Evolutionary conservation across 371 early-diverging fungal species (phyloP).

Genomic region (Blastocladiella emersonii): DNA sequence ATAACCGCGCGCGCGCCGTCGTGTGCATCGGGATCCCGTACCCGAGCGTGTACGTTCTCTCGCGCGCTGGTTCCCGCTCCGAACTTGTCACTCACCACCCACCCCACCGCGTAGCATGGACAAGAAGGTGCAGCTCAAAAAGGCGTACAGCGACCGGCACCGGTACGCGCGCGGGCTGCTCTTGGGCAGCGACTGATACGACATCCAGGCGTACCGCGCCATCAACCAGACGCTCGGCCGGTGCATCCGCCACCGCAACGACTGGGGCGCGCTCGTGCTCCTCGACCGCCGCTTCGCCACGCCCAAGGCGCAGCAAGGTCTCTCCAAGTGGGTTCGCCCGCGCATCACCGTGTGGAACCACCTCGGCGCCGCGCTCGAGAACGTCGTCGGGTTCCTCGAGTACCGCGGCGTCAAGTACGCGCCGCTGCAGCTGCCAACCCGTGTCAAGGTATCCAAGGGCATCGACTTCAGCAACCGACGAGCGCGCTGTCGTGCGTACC

Average conservation of each 20-base stretch:
- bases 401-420: too few species aligned
- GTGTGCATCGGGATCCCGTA: slow-evolving; percentile 86
- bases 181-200: slow-evolving; percentile 65
- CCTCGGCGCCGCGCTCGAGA: background rate
- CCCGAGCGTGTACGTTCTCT: slow-evolving; percentile 23
- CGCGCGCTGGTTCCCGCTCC: too few species aligned
- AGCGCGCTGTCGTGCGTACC: too few species aligned
- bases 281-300: slow-evolving; percentile 39
- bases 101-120: background rate
- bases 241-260: slow-evolving; percentile 80
- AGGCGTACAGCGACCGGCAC: background rate
- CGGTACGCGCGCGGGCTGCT: background rate
- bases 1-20: slow-evolving; percentile 75
- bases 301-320: background rate
- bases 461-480: too few species aligned
- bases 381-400: background rate
- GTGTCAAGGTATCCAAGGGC: too few species aligned
- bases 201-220: slow-evolving; percentile 74
- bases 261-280: slow-evolving; percentile 53
- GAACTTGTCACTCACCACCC: too few species aligned
- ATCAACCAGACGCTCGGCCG: slow-evolving; percentile 93
- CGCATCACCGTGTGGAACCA: background rate
- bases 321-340: slow-evolving; percentile 6
- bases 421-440: too few species aligned
- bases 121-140: background rate